These are phyloP conservation scores for Chaetoscypha palmicola DNA, from an alignment of 2,329 filamentous ascomycete species.

Conservation along the genomic window DNA sequence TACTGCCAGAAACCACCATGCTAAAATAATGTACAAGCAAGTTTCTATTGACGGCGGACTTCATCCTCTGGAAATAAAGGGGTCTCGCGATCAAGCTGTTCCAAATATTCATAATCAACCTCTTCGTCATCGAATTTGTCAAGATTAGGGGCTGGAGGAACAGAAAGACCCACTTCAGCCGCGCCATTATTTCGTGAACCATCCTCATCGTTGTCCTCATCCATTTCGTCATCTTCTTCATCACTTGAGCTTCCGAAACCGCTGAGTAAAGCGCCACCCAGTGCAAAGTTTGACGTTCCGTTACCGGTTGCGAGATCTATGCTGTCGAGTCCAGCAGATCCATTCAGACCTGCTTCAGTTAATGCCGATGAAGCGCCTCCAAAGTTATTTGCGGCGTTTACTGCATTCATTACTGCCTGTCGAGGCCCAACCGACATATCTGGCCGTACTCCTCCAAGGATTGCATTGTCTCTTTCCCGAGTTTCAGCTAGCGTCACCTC, in stretches of 20 bases:
- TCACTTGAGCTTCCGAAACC: constrained; percentile 94
- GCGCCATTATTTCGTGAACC: constrained; percentile 38
- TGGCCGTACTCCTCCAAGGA: constrained; percentile 87
- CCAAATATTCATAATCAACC: constrained; percentile 33
- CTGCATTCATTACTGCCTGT: constrained; percentile 51
- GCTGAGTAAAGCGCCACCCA: constrained; percentile 70
- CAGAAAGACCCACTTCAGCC: constrained; percentile 49
- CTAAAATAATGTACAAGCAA: constrained; percentile 27
- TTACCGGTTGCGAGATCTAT: constrained; percentile 62
- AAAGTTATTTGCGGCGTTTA: constrained; percentile 50
- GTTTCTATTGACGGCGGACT: constrained; percentile 49
- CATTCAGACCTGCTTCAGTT: constrained; percentile 74
- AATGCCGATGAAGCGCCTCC: constrained; percentile 57
- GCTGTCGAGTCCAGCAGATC: constrained; percentile 38
- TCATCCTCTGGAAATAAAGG: constrained; percentile 38
- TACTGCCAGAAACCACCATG: constrained; percentile 15
- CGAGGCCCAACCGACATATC: constrained; percentile 81
- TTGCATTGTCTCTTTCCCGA: constrained; percentile 93
- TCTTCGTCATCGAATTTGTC: constrained; percentile 32
- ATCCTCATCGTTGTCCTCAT: constrained; percentile 71
- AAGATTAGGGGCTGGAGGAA: constrained; percentile 32
- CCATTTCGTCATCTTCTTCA: constrained; percentile 92
- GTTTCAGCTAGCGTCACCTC: constrained; percentile 91
- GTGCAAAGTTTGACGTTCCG: constrained; percentile 62
- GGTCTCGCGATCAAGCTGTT: constrained; percentile 31